Percentiles rank a stretch among this genome's conserved stretches.
Conservation (phyloP, 176 grass and related monocot genomes). For the Musa beccarii region DNA sequence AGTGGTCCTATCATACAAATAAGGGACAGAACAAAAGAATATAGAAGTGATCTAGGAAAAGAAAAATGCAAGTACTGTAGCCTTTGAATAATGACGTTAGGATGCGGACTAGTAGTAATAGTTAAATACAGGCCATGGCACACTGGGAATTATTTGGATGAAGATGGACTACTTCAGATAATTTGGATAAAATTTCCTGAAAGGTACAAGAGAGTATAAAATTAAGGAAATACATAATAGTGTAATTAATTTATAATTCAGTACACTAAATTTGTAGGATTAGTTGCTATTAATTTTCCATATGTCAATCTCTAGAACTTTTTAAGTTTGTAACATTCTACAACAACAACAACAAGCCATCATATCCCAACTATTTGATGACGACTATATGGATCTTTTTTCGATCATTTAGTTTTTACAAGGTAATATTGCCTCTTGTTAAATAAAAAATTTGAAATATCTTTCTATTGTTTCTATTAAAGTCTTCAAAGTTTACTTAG, state of each 20-base stretch:
- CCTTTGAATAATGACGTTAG: not conserved
- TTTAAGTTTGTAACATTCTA: not conserved
- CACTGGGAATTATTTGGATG: not conserved
- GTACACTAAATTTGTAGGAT: not conserved
- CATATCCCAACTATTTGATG: too few relatives aligned
- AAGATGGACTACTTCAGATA: not conserved
- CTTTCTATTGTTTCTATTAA: too few relatives aligned
- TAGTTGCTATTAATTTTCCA: not conserved
- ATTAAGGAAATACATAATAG: too few relatives aligned
- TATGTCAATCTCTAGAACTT: not conserved
- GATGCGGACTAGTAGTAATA: not conserved
- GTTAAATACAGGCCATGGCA: not conserved
- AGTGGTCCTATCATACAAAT: not conserved
- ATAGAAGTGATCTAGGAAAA: not conserved
- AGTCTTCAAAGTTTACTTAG: too few relatives aligned
- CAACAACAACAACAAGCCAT: too few relatives aligned
- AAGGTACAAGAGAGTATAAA: too few relatives aligned
- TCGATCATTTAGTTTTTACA: too few relatives aligned
- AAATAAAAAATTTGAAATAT: too few relatives aligned
- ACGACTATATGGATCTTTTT: too few relatives aligned
- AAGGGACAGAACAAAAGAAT: not conserved
- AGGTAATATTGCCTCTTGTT: too few relatives aligned
- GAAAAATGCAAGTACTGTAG: not conserved
- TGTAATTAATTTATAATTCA: not conserved
- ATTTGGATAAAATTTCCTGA: not conserved